Evolutionary conservation across 176 grass and related monocot species (phyloP), one percentile per base, ranked within the genome.

Genomic region (Triticum timopheevii): DNA sequence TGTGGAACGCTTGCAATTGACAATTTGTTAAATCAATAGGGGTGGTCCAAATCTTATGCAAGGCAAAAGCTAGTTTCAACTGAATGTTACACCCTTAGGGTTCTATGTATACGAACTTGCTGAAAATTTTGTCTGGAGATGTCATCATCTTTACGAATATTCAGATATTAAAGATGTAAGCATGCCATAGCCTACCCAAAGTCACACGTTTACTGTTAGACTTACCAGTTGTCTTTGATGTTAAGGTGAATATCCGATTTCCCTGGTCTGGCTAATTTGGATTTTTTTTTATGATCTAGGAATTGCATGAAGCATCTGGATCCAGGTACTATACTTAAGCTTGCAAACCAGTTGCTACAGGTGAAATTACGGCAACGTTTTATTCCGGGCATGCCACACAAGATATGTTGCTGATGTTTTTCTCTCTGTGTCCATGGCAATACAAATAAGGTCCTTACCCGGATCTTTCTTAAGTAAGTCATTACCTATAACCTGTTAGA

Each of bases 201-300:
- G 44, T 76, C n/a, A 75, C 8, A 33, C 58, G 13, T 67, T 73
- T 74, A 79, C 13, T 79, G 19, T 27, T 66, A 6, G 3, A 19
- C n/a, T 81, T 79, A 19, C 42, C 73, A 62, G 8, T 68, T 83
- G 27, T 72, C 62, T 45, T 66, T 84, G 15, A 80, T 87, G 56
- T 59, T 56, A 73, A 38, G 50, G 66, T 68, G 44, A 58, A 61
- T 50, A 49, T 24, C 15, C 13, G 50, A 24, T 69, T 80, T 27
- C 61, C 40, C 75, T 31, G 42, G 52, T 35, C 38, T 89, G 72
- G 39, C 89, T 95, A 67, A 95, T 38, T 82, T 82, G 45, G 35
- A 77, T 49, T 31, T 52, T n/a, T 92, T 92, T 84, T 78, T 92
- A 25, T 95, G 33, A 27, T 93, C 24, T 86, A 98, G 95, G 95